Evolutionary conservation across 805 yeast species (phyloP), one percentile per base, ranked within the genome.

Genomic region (Clavispora fructus): DNA sequence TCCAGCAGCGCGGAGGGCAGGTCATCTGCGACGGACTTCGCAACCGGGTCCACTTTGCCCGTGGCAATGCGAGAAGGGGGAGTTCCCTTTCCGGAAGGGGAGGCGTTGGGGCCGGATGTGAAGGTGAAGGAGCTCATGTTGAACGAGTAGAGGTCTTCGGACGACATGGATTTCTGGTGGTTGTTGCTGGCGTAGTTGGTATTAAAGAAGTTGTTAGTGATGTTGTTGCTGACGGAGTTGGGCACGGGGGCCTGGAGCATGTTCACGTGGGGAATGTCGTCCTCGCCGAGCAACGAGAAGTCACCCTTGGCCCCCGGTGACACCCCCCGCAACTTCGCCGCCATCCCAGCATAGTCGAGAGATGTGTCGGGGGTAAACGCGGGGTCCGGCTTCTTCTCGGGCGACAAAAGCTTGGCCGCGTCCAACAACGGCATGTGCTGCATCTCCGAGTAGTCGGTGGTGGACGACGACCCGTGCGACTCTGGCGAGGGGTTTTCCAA

Each of bases 161-260:
- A 31, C 28, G 32, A 35, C 7, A 35, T 33, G 25, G 43, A 37
- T 16, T 17, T 33, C 25, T 33, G 37, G 13, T 35, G 29, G 31
- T 33, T 38, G 38, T 37, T 46, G 44, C 46, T 51, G 13, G 58
- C 49, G 49, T 60, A 62, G 48, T 60, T 61, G 4, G 64, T 57
- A 48, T 62, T 62, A 58, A 68, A 67, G 49, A 55, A 68, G 44
- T 59, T 61, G 49, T 63, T 67, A 39, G 73, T 67, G 39, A 67
- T 67, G 49, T 66, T 67, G 47, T 67, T 67, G 49, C 65, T 55
- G 8, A 49, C 30, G 14, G 52, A 53, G 45, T 67, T 65, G 44
- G 59, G 47, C 14, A 61, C 55, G 9, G 70, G 69, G 1, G 65
- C 56, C 46, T 63, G 69, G 29, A 62, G 53, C 27, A 55, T 17